A percentile compares a stretch with the other conserved stretches of the same genome.
phyloP scores from a whole-genome alignment of 768 basidiomycete species.

The Mycena haematopus region DNA sequence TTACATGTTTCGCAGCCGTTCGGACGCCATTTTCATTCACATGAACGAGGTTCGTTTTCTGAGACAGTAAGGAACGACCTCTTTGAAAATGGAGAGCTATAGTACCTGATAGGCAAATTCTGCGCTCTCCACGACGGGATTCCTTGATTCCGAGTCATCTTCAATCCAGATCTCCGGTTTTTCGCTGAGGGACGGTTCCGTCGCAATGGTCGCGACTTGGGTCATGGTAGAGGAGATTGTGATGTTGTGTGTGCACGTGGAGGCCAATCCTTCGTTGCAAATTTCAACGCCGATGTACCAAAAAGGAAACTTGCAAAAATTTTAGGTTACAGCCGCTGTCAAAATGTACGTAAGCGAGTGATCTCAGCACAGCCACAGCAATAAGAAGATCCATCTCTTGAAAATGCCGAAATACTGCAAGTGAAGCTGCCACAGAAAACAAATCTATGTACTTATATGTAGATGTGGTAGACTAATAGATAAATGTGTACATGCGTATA shows the following conservation, averaged over 20 bases:
- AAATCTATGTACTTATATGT: constrained; percentile 22
- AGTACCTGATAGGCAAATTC: constrained; percentile 62
- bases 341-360: too few relatives aligned
- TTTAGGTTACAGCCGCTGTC: constrained; percentile 4
- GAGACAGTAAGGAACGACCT: constrained; percentile 18
- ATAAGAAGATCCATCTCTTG: too few relatives aligned
- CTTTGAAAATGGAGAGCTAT: constrained; percentile 27
- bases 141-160: constrained; percentile 40
- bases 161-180: constrained; percentile 34
- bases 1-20: constrained; percentile 71
- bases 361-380: constrained; percentile 4
- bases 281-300: constrained; percentile 8
- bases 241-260: not conserved
- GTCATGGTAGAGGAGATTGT: constrained; percentile 1
- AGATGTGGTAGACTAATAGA: constrained; percentile 9
- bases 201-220: not conserved
- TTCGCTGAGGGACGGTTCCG: constrained; percentile 32
- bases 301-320: constrained; percentile 12
- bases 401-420: not conserved
- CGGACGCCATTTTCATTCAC: constrained; percentile 67
- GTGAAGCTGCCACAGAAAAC: constrained; percentile 2
- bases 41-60: constrained; percentile 67
- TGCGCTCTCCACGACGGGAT: constrained; percentile 67
- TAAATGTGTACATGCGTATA: constrained; percentile 28
- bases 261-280: too few relatives aligned